Base-by-base conservation (phyloP, 305 asterid genomes). In the Fraxinus paxiana region DNA sequence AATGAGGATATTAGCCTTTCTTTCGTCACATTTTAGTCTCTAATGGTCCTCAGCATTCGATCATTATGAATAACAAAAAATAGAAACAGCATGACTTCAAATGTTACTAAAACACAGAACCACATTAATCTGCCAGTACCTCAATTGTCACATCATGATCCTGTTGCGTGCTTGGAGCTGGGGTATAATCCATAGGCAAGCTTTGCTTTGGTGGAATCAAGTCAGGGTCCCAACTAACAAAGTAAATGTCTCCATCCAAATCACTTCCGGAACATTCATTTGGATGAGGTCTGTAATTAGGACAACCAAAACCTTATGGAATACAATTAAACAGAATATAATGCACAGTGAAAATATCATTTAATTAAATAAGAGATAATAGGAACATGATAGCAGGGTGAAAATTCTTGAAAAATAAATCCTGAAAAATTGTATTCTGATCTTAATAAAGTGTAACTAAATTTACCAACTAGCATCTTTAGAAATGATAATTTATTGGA, bases 231-330 rank as follows among this genome's bases (percentile, higher is more conserved):
- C 90, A 87, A 80, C 92, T 81, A 22, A 89, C 90, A 77, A 87
- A 87, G 87, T 87, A 89, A 78, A 87, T 79, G 75, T 88, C 89
- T 10, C 90, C 90, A 79, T 87, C 90, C 85, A 87, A 79, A 82
- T 89, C 92, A 26, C 88, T 86, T 22, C 91, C 91, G 18, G 89
- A 88, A 72, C 91, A 88, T 88, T 88, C 91, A 79, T 88, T 86
- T 13, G 91, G 88, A 79, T 88, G 91, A 76, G 91, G 91, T 81
- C 91, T 84, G 80, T 67, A 6, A 73, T 61, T 54, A 46, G 77
- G 38, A 76, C 12, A 71, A 69, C 43, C 43, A 17, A 33, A 34
- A 15, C 46, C 3, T n/a, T 71, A 31, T 31, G 34, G 22, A 70
- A 70, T 31, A 30, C 13, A 33, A 30, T 13, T 70, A 30, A 70